Conservation (phyloP, 2,329 filamentous ascomycete species). For the Teratosphaeria epicoccoides region DNA sequence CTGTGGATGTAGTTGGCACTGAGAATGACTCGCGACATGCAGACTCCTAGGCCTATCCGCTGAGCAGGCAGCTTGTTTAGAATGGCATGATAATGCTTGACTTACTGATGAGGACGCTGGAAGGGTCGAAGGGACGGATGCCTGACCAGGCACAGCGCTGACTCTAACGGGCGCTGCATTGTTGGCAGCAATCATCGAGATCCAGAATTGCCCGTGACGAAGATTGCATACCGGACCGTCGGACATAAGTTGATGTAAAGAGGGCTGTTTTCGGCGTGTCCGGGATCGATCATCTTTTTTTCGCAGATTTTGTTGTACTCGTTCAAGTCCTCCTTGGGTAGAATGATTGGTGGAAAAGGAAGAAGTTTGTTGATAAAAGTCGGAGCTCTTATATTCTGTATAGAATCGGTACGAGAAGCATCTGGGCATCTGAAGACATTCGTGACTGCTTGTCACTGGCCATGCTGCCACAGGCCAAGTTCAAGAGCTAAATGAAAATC, state of each 20-base stretch:
- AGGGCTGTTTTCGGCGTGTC: too few relatives aligned
- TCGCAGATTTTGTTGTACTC: too few relatives aligned
- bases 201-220: neutral
- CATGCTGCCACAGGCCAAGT: neutral
- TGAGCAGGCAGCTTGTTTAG: too few relatives aligned
- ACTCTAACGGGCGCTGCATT: neutral
- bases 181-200: neutral
- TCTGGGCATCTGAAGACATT: neutral
- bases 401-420: neutral
- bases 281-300: too few relatives aligned
- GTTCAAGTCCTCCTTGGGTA: too few relatives aligned
- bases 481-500: neutral
- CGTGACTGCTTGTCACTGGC: neutral
- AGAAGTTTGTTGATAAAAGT: neutral
- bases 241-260: neutral
- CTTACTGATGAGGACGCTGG: too few relatives aligned
- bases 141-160: too few relatives aligned
- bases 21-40: too few relatives aligned
- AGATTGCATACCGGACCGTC: neutral
- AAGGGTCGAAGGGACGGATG: too few relatives aligned
- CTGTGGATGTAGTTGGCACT: too few relatives aligned
- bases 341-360: neutral
- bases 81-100: too few relatives aligned
- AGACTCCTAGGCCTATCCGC: too few relatives aligned
- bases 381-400: neutral